Evolutionary conservation across 768 basidiomycete species (phyloP).

Genomic region (Amanita phalloides): DNA sequence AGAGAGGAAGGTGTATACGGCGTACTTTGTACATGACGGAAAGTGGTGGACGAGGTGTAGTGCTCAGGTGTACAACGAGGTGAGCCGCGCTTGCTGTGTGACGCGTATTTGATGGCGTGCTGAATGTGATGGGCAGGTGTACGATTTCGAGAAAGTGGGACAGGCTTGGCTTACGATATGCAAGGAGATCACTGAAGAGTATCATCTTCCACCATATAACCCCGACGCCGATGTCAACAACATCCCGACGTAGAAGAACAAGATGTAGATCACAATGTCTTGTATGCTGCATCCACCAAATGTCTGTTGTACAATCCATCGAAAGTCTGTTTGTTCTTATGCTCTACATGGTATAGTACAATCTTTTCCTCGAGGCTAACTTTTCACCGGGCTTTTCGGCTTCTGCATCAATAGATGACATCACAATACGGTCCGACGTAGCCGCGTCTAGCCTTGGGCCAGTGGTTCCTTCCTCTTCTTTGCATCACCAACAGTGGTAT

Average conservation of each 20-base stretch:
- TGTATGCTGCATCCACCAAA: no score
- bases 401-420: conserved; percentile 41
- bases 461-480: conserved; percentile 31
- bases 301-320: no score
- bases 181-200: conserved; percentile 16
- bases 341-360: no score
- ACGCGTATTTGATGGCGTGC: neutral
- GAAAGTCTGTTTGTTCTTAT: no score
- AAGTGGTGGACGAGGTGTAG: conserved; percentile 30
- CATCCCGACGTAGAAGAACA: no score
- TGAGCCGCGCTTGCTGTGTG: conserved; percentile 5
- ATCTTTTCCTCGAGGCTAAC: no score
- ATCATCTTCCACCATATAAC: neutral
- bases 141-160: conserved; percentile 32
- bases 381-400: conserved; percentile 11
- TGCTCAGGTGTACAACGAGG: conserved; percentile 31
- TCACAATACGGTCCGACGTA: conserved; percentile 11
- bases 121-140: conserved; percentile 16
- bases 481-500: conserved; percentile 19
- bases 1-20: conserved; percentile 20
- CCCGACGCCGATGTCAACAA: neutral
- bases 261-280: no score
- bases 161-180: conserved; percentile 24
- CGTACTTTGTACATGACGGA: conserved; percentile 24
- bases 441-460: no score